phyloP scores from a whole-genome alignment of 257 asterid species.

The Rubia yunnanensis region DNA sequence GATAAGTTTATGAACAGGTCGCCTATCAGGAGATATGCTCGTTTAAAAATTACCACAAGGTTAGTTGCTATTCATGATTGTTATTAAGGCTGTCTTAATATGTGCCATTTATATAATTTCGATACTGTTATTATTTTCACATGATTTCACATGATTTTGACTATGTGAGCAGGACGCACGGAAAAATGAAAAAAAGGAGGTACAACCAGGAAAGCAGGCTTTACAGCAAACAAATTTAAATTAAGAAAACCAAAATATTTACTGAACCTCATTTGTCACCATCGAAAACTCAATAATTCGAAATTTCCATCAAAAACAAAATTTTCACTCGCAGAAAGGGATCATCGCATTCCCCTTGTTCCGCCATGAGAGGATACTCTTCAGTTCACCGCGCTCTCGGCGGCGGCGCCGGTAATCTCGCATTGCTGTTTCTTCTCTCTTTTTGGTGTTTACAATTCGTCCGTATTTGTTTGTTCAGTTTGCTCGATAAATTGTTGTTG shows the following conservation, averaged over 20 bases:
- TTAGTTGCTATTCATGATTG: too few relatives aligned
- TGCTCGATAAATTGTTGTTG: background rate
- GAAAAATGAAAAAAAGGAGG: background rate
- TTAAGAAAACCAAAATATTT: background rate
- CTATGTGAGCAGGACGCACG: background rate
- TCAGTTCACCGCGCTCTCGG: conserved; percentile 59
- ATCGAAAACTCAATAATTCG: background rate
- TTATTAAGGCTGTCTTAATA: too few relatives aligned
- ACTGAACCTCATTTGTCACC: background rate
- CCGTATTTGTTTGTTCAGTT: background rate
- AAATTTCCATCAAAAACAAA: background rate
- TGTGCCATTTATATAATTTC: too few relatives aligned
- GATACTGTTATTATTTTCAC: too few relatives aligned
- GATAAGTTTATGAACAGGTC: too few relatives aligned
- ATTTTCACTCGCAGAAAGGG: background rate
- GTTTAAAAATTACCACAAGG: too few relatives aligned
- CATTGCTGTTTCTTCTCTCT: background rate
- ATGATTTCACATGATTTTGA: too few relatives aligned
- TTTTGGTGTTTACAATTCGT: background rate
- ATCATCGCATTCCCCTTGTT: background rate
- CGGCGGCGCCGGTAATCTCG: conserved; percentile 51
- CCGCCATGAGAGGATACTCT: conserved; percentile 43
- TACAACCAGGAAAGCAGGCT: background rate
- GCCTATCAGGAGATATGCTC: too few relatives aligned
- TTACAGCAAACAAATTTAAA: background rate